Evolutionary conservation across 768 basidiomycete species (phyloP), one percentile per base, ranked within the genome.

Genomic region (Boletus pseudo-olivaceus): DNA sequence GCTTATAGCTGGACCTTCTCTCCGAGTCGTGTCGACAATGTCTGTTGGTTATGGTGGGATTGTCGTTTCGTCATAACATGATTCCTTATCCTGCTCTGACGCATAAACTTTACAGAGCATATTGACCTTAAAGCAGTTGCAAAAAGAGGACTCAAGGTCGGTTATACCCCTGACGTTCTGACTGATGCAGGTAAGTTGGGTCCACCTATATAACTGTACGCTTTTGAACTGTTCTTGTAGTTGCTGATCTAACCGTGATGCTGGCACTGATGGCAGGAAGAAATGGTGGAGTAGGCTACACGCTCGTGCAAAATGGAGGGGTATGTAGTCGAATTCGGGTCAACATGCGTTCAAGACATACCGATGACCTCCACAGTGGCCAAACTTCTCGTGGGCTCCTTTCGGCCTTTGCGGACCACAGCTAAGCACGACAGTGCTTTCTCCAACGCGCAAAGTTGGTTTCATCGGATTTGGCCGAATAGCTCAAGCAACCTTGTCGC

Each of bases 381-480:
- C 90, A 1, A 70, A 70, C 37, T 81, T 80, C 57, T 77, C 76
- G 20, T 98, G 94, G 90, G 73, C 83, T 0, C 96, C 95, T 0
- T 94, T 93, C 71, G 73, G 77, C 12, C 82, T 95, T 60, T 93
- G 90, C 60, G 95, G 96, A 0, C 88, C 83, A 1, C 91, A 93
- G 66, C 72, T 90, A 19, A 85, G 87, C 70, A 71, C 84, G 0
- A 77, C 78, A 1, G 53, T 64, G 2, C 61, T 75, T 15, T 74
- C 80, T 7, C 78, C 78, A 3, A 78, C 67, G 8, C 83, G 86
- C 40, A 95, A 86, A 1, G 82, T 86, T 2, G 94, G 93, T 1
- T 97, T 98, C 74, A 76, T 98, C 32, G 97, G 97, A 12, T 98
- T 98, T 62, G 96, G 96, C 7, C 84, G 96, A 26, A 98, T 98